Evolutionary conservation across 768 basidiomycete species (phyloP), one percentile per base, ranked within the genome.

Genomic region (Coprinopsis cinerea): DNA sequence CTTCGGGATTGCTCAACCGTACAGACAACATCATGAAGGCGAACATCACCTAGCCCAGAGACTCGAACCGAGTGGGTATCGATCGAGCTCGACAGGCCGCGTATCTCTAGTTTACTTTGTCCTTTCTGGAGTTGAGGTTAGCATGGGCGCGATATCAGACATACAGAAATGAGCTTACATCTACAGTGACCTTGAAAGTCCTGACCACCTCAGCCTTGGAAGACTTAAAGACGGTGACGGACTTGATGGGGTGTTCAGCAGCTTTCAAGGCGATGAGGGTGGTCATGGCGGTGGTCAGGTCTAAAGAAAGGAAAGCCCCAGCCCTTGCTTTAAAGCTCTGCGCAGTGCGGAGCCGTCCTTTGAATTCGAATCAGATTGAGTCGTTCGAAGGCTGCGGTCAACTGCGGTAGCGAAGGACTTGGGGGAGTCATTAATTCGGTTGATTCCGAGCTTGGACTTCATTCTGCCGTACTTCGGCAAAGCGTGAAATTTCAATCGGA

Each of bases 201-300:
- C 81, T 73, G 34, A 77, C 75, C 17, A 84, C 63, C 56, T 84
- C 78, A 1, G 81, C 82, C 49, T 72, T 76, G 47, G 64, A 64
- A 5, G 76, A 77, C 60, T 76, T 78, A 64, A 78, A 79, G 30
- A 83, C 67, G 0, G 78, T 81, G 1, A 79, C 77, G 9, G 77
- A 73, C 53, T 77, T 74, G 55, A 83, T 71, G 1, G 75, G 61
- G 46, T 70, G 63, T 0, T 75, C 70, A 14, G 67, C 58, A n/a
- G 74, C 74, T 26, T 56, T 55, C 17, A 71, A 51, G 26, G 56
- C 45, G 47, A 56, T 47, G 20, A 42, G 28, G n/a, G 48, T 45
- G n/a, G 46, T 25, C 55, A 60, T 60, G 28, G 49, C 41, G 17
- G 17, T 18, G 34, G 22, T 36, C n/a, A 25, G 24, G 25, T 5